These are phyloP conservation scores for Ambrosiella xylebori DNA, from an alignment of 2,329 filamentous ascomycete species.

Conservation along the genomic window DNA sequence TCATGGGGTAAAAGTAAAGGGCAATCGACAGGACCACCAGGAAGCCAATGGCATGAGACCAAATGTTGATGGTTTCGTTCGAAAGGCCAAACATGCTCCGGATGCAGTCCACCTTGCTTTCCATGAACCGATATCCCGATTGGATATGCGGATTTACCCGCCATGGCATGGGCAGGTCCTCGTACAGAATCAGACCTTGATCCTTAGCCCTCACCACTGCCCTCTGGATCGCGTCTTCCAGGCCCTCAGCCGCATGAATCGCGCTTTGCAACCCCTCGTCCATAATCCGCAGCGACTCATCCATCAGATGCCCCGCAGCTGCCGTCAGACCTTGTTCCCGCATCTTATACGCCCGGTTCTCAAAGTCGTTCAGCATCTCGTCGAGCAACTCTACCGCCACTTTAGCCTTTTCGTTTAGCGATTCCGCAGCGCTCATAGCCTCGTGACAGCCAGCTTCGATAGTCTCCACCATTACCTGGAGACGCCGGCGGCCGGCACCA, in stretches of 20 bases:
- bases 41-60: conserved; percentile 86
- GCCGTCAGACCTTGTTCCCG: conserved; percentile 56
- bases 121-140: conserved; percentile 81
- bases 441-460: conserved; percentile 78
- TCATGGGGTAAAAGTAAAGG: conserved; percentile 89
- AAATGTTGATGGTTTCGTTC: conserved; percentile 95
- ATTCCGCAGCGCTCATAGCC: conserved; percentile 66
- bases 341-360: conserved; percentile 63
- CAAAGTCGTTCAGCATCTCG: conserved; percentile 68
- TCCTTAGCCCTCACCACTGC: conserved; percentile 62
- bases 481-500: conserved; percentile 65
- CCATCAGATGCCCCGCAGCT: conserved; percentile 54
- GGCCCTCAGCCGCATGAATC: conserved; percentile 59
- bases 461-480: conserved; percentile 83
- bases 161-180: conserved; percentile 84
- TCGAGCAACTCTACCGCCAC: conserved; percentile 79
- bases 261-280: conserved; percentile 71
- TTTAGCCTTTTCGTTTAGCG: conserved; percentile 78
- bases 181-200: conserved; percentile 69
- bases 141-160: conserved; percentile 86
- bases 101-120: conserved; percentile 79
- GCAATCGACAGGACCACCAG: conserved; percentile 73
- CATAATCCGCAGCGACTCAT: conserved; percentile 60
- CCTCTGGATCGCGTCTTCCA: conserved; percentile 70
- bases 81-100: conserved; percentile 67